Conservation (phyloP, 2,329 filamentous ascomycete species). For the Bisporella sp. region DNA sequence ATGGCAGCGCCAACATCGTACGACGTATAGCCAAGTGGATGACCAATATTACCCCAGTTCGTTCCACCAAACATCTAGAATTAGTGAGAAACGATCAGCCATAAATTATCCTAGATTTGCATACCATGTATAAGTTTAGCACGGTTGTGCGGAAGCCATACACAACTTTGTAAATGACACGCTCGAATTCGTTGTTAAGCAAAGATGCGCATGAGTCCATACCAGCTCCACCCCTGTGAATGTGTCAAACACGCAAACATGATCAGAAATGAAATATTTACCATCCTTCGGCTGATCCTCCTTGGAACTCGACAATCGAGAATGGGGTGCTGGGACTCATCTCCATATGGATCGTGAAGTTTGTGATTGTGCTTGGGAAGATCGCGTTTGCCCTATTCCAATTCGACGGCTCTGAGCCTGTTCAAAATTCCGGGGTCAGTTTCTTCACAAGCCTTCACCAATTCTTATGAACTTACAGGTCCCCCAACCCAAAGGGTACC, state of each 20-base stretch:
- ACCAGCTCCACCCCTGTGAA: background rate
- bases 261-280: background rate
- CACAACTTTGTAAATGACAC: background rate
- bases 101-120: background rate
- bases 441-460: background rate
- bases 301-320: constrained; percentile 51
- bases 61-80: constrained; percentile 63
- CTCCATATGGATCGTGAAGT: constrained; percentile 47
- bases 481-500: constrained; percentile 30
- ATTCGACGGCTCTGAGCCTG: background rate
- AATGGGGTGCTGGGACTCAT: constrained; percentile 59
- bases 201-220: background rate
- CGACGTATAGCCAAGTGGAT: constrained; percentile 53
- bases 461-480: constrained; percentile 44
- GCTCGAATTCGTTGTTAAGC: background rate
- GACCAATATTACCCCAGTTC: constrained; percentile 73
- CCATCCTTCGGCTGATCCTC: background rate
- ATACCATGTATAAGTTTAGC: background rate
- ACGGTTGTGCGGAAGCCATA: background rate
- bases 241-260: background rate
- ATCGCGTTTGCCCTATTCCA: background rate
- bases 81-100: background rate
- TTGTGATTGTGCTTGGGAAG: constrained; percentile 62
- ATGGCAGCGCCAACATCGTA: constrained; percentile 35
- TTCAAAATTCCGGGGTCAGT: background rate